Base-by-base conservation (phyloP, 306 rosid species). In the Lablab purpureus region DNA sequence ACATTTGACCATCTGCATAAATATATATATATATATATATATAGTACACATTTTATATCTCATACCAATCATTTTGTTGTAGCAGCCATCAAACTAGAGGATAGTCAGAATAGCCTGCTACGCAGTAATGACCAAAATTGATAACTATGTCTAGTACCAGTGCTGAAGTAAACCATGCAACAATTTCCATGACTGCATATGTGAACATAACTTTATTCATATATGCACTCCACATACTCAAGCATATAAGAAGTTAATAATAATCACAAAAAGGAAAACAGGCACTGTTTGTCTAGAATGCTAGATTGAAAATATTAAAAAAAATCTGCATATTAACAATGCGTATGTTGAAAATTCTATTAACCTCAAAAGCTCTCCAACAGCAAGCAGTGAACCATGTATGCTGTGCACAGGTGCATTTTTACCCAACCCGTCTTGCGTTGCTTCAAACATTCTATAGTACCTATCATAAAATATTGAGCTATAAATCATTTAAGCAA, bases 321-420 rank as follows among this genome's bases (percentile, higher is more conserved):
- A 45, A 77, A 22, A 30, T 67, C 71, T 17, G 47, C 32, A 54
- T 37, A 71, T 28, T 37, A 84, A 81, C 40, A 82, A 55, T 64
- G 73, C 49, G 72, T 49, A 80, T 52, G 43, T 54, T 71, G 70
- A 63, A 62, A 74, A 75, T 46, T 66, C 9, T 81, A 81, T 79
- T 52, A 74, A 95, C 99, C 99, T 95, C 84, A 95, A 88, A 74
- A 95, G 99, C 90, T 95, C 99, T 76, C 99, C 99, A 78, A 95
- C 98, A 47, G 99, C 99, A 85, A 95, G 99, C 80, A 95, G 81
- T 32, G 99, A 95, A 82, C 99, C 99, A 82, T 95, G 99, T 83
- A 95, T 93, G 80, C 99, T 90, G 89, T 95, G 96, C 71, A 95
- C 92, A 15, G 98, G 97, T 80, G 99, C 98, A 89, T 85, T 93